Base-by-base conservation (phyloP, 805 yeast genomes). In the Saturnispora serradocipensis region DNA sequence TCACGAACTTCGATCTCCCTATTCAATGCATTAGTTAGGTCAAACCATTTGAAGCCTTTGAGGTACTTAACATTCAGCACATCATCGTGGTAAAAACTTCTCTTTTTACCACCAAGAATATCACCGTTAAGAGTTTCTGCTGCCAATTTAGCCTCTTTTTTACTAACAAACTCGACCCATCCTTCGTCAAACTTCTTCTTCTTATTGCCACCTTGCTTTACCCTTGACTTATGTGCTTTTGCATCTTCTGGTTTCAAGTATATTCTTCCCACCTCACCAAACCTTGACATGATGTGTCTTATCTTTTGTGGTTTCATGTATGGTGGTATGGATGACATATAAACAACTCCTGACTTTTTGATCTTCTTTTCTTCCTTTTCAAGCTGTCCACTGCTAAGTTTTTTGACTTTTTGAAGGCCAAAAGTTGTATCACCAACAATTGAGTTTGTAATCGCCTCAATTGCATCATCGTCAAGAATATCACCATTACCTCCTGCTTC, bases 281-380 rank as follows among this genome's bases (percentile, higher is more conserved):
- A 93, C 55, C 88, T 73, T 4, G 82, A 67, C 34, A 93, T 71
- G 11, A 93, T 77, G 48, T 89, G 93, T 60, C 95, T 76, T 68
- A 93, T 72, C 64, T 89, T 93, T 2, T 84, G 80, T 1, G 99
- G 98, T 64, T 90, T 90, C 99, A 93, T 93, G 64, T 86, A 93
- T 25, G 99, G 99, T 0, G 99, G 99, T 9, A 93, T 78, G 47
- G 84, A 78, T 0, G 97, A 89, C 3, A 93, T 67, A 59, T 93
- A 93, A n/a, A 95, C 84, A 2, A 93, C 97, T 5, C 99, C 99
- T 0, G 96, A 83, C 59, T 78, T 82, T 54, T 75, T 79, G 36
- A 78, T 74, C 58, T 76, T 77, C 58, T 75, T 75, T 54, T 77
- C 74, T 54, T 77, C 78, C 62, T 80, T 69, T 5, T 64, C 76